Percentiles rank a stretch among this genome's conserved stretches.
Conservation (phyloP, 352 stramenopile genomes). For the Pythium angustatum region DNA sequence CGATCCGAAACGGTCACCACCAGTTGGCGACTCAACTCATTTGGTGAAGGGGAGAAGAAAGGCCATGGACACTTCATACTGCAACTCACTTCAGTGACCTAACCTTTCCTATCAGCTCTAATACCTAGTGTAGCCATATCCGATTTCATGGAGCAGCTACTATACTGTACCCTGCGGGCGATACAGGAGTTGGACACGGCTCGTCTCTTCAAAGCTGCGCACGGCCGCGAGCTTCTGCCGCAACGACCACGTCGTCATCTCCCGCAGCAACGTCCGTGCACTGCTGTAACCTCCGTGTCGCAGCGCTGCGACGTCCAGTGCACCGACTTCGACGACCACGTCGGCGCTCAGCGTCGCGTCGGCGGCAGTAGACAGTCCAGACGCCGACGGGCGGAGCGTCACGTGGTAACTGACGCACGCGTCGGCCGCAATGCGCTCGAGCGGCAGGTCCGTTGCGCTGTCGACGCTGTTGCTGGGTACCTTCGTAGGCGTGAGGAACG, state of each 20-base stretch:
- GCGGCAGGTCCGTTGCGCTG: not conserved
- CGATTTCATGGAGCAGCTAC: not conserved
- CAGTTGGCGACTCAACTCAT: too few species aligned
- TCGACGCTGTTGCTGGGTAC: not conserved
- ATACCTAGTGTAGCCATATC: not conserved
- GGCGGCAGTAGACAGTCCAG: too few species aligned
- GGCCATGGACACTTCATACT: too few species aligned
- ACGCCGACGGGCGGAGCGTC: constrained; percentile 9
- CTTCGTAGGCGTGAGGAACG: constrained; percentile 14
- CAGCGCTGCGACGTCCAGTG: constrained; percentile 10
- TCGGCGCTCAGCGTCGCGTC: constrained; percentile 2
- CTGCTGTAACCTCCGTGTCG: constrained; percentile 10
- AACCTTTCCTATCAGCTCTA: too few species aligned
- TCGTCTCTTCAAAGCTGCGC: constrained; percentile 6
- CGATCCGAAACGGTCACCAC: too few species aligned
- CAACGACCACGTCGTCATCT: constrained; percentile 20
- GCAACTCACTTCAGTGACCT: too few species aligned
- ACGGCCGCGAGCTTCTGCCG: constrained; percentile 19
- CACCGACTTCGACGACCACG: constrained; percentile 10
- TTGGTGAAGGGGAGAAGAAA: too few species aligned
- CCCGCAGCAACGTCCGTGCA: constrained; percentile 9
- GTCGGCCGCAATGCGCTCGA: constrained; percentile 3
- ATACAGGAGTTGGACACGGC: constrained; percentile 7
- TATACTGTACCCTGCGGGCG: not conserved
- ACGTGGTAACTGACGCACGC: constrained; percentile 19